phyloP scores from a whole-genome alignment of 441 rosid species.

The Euphorbia celastroides region DNA sequence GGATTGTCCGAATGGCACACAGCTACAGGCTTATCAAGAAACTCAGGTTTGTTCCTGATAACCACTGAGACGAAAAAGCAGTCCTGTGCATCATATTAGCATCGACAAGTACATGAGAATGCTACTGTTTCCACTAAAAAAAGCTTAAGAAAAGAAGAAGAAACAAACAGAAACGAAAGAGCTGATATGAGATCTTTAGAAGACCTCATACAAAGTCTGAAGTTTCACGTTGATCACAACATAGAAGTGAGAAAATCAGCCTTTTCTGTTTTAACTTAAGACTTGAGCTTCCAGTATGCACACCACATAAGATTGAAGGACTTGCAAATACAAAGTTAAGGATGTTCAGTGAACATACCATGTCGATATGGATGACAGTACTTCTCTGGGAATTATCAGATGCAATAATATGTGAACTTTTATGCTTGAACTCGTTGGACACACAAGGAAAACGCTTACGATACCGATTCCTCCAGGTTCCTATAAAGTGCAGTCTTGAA shows the following conservation, averaged over 20 bases:
- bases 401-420: conserved; percentile 30
- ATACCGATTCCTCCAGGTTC: conserved; percentile 93
- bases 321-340: not conserved
- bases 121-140: not conserved
- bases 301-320: conserved; percentile 1
- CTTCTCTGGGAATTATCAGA: conserved; percentile 34
- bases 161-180: not conserved
- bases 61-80: conserved; percentile 92
- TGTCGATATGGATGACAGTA: conserved; percentile 71
- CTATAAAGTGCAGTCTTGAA: conserved; percentile 97
- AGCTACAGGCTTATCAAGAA: conserved; percentile 82
- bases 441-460: conserved; percentile 56
- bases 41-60: conserved; percentile 58
- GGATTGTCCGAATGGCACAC: conserved; percentile 88
- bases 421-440: conserved; percentile 31
- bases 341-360: conserved; percentile 46
- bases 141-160: conserved; percentile 3
- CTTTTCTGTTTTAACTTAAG: not conserved
- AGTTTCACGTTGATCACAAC: not conserved
- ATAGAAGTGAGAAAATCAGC: not conserved
- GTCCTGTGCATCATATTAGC: conserved; percentile 56
- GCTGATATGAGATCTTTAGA: not conserved
- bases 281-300: not conserved
- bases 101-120: conserved; percentile 11
- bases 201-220: not conserved